Evolutionary conservation across 2,329 filamentous ascomycete genomes (phyloP).

Genomic region (Teratosphaeria destructans): DNA sequence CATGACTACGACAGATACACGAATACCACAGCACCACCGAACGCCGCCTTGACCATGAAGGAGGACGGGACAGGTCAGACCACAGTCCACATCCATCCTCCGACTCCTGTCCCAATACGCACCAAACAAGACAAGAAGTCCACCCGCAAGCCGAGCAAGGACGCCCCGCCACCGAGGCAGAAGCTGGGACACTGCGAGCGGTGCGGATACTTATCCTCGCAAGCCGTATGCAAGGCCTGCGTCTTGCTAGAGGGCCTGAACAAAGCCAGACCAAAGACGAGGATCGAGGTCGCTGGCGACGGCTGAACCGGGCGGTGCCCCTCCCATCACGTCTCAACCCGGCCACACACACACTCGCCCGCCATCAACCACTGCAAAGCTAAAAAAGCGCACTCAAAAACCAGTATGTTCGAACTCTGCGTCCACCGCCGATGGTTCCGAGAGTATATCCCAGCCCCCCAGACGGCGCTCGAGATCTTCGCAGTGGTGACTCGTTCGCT

Average conservation of each 20-base stretch:
- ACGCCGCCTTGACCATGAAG: not conserved
- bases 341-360: not conserved
- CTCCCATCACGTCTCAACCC: not conserved
- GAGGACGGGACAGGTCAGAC: slow-evolving; percentile 4
- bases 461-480: not conserved
- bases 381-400: too few relatives aligned
- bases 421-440: not conserved
- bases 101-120: slow-evolving; percentile 16
- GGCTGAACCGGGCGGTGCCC: not conserved
- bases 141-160: slow-evolving; percentile 5
- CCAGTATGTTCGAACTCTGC: not conserved
- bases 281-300: slow-evolving; percentile 23
- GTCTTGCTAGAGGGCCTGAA: slow-evolving; percentile 82
- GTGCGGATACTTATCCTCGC: slow-evolving; percentile 93
- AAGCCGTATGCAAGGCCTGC: slow-evolving; percentile 88
- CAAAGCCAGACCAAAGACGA: slow-evolving; percentile 47
- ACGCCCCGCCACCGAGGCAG: slow-evolving; percentile 43
- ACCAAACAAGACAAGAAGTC: slow-evolving; percentile 24
- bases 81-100: not conserved
- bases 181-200: slow-evolving; percentile 72
- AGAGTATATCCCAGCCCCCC: not conserved
- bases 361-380: too few relatives aligned
- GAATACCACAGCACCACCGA: not conserved
- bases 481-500: not conserved
- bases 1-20: not conserved